Base-by-base conservation (phyloP, 352 stramenopile species). In the Thalassiosira hispida region DNA sequence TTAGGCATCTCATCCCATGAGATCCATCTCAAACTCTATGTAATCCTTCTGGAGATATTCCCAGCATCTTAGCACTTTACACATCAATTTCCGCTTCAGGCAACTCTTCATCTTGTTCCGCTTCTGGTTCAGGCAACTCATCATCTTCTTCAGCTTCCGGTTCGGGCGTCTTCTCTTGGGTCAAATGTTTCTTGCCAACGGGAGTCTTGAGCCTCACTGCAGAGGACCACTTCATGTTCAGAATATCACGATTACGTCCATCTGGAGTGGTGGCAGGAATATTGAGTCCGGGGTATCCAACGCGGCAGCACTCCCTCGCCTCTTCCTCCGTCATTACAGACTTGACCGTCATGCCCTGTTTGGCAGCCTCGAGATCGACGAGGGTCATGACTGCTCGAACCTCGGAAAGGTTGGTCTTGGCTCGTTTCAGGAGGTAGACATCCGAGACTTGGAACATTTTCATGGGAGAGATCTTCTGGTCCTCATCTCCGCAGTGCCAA, bases 401-500 rank as follows among this genome's bases (percentile, higher is more conserved):
- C 27, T 75, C 55, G 14, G 35, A 18, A 18, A 75, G 53, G 20
- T 75, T 75, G 16, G 44, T 60, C 7, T 42, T 59, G 38, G 23
- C 35, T 57, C 56, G 29, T 35, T 57, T 40, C 4, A 35, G 11
- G 40, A 49, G 29, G 1, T 2, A 4, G 5, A 75, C 11, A 47
- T 75, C 66, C 11, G 22, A 25, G 0, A 23, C 2, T n/a, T 33
- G 33, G 44, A 67, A 66, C 0, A 44, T n/a, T 60, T 66, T 66
- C 53, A 75, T 67, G 1, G 66, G 66, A 18, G 56, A 20, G 18
- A 75, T 59, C 27, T 49, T 55, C 0, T 59, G 9, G 1, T 75
- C 44, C 0, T 44, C 35, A 25, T 63, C 46, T 18, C 31, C 59
- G 31, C 68, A 70, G 29, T 77, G 46, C 68, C 68, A 77, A 2